Evolutionary conservation across 306 rosid species (phyloP), one percentile per base, ranked within the genome.

Genomic region (Begonia masoniana): DNA sequence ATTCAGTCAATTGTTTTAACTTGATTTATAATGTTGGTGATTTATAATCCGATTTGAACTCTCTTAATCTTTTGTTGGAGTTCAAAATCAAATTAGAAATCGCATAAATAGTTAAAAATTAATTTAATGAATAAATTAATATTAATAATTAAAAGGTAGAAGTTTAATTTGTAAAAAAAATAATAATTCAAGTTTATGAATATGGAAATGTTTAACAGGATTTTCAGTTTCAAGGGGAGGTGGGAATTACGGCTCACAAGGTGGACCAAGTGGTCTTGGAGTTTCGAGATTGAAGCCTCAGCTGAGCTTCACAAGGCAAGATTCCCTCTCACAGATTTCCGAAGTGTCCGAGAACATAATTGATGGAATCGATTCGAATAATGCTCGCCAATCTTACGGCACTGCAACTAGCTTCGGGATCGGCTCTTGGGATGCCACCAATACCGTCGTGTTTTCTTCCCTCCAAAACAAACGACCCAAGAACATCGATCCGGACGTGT

Each of bases 231-330:
- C 99, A 12, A 78, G 80, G 49, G 97, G 76, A 60, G 53, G 50
- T 10, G 83, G 86, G 64, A 65, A 71, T 57, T 82, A 82, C 50
- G 54, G 62, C 57, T 59, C 84, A 54, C 79, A 71, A 63, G 81
- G 75, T 57, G 76, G 59, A 39, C 62, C 67, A 36, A 55, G 58
- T 67, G 55, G 55, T 74, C 76, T 12, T 54, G 71, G 82, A 49
- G 73, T 59, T 1, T 63, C 87, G 6, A 76, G 89, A 60, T 64
- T 85, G 70, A 85, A 78, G 66, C 63, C 91, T 2, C 94, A 89
- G 31, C 49, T 89, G 79, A 89, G 97, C 69, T 85, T 85, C 69
- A 80, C 82, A 13, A 71, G 82, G 49, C 97, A 84, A 62, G 97
- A 88, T 54, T 83, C 82, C 55, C 73, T 74, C 47, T 80, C 94